Percentiles rank a stretch among this genome's conserved stretches.
These are phyloP conservation scores for Pyrus pyrifolia DNA, from an alignment of 306 rosid genomes.

Conservation along the genomic window DNA sequence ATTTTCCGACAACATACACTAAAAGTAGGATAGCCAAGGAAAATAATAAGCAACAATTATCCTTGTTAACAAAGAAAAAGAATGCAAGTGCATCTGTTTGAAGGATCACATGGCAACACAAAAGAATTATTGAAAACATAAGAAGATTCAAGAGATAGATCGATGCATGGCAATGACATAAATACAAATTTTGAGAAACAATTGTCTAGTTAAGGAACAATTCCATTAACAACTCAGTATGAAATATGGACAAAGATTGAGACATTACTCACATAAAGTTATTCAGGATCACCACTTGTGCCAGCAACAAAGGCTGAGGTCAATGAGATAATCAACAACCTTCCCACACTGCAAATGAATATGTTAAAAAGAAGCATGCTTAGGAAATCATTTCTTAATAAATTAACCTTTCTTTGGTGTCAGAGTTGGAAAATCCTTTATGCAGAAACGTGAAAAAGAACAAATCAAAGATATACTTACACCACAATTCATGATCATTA, in stretches of 20 bases:
- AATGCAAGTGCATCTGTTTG: slow-evolving; percentile 43
- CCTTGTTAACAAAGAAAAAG: slow-evolving; percentile 20
- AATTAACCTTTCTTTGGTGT: slow-evolving; percentile 53
- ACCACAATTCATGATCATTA: no score
- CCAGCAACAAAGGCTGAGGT: slow-evolving; percentile 70
- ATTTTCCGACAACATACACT: no score
- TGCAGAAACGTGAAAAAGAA: no score
- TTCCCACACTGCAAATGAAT: slow-evolving; percentile 28
- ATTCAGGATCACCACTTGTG: slow-evolving; percentile 78
- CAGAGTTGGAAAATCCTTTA: slow-evolving; percentile 33
- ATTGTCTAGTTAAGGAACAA: not conserved
- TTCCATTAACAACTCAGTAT: not conserved
- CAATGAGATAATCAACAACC: no score
- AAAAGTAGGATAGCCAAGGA: no score
- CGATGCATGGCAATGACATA: not conserved
- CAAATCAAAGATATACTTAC: no score
- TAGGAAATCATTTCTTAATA: slow-evolving; percentile 10
- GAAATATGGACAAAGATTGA: slow-evolving; percentile 10
- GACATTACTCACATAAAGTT: slow-evolving; percentile 80
- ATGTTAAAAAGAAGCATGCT: slow-evolving; percentile 7
- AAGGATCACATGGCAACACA: slow-evolving; percentile 12
- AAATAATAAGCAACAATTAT: no score
- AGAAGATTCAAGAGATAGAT: not conserved
- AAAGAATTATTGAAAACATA: not conserved
- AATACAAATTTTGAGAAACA: not conserved